Evolutionary conservation across 2,329 filamentous ascomycete genomes (phyloP), one percentile per base, ranked within the genome.

Genomic region (Exophiala xenobiotica): DNA sequence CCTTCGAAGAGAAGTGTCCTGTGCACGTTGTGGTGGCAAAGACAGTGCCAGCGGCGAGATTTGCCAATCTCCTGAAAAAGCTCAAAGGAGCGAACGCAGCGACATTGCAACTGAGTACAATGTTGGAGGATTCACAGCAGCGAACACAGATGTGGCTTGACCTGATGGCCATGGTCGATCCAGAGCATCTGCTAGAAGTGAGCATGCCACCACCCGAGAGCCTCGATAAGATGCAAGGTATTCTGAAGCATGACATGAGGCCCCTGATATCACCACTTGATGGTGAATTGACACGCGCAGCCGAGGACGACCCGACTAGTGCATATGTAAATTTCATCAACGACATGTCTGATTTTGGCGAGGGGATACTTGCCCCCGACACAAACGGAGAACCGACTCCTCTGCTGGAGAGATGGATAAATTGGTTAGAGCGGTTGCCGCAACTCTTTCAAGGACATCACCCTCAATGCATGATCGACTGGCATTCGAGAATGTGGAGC

Each of bases 131-230:
- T 63, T 85, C 90, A 14, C 87, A 89, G 39, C 95, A 95, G 66
- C 83, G 93, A 48, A 90, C 93, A 59, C 87, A 93, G 64, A 97
- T 99, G 93, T 96, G 93, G 75, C 77, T 86, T 44, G 93, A 99
- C 65, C 96, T 91, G 85, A 83, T 90, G 33, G 82, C 70, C 8
- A 75, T 76, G 65, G 78, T 82, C 35, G 80, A 80, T 56, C 71
- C 79, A 3, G 78, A 79, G 60, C 72, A 74, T 26, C 75, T 82
- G 54, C 75, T 81, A 61, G 78, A 81, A 53, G 76, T 77, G 53
- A 78, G 80, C 58, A 66, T 81, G 18, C 78, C 79, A 3, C 74
- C 74, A 24, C 78, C 77, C 54, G 77, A 75, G 12, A 75, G 77
- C 47, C 73, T 79, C 51, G 73, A 57, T 40, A 46, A 51, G 43